Conservation (phyloP, 2,329 filamentous ascomycete genomes). For the Sordariomycetes sp. region DNA sequence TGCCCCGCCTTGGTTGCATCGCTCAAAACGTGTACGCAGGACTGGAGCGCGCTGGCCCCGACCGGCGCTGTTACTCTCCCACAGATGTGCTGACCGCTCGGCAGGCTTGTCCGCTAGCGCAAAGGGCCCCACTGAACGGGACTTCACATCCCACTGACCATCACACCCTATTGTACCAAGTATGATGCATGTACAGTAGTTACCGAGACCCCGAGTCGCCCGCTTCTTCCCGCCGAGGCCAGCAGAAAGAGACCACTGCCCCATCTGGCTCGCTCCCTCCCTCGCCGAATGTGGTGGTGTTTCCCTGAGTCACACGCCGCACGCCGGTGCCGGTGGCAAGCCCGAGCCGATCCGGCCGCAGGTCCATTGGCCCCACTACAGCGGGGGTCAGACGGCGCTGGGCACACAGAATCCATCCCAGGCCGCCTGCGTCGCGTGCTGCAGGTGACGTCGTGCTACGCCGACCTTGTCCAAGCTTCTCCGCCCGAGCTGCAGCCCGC, state of each 20-base stretch:
- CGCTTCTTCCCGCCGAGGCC: not conserved
- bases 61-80: not conserved
- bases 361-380: not conserved
- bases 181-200: not conserved
- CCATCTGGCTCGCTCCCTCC: too few relatives aligned
- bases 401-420: not conserved
- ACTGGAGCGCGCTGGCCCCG: not conserved
- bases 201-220: not conserved
- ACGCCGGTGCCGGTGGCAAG: not conserved
- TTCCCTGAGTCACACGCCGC: not conserved
- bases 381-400: not conserved
- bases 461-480: not conserved
- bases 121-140: not conserved
- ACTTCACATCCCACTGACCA: not conserved
- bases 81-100: not conserved
- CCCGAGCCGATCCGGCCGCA: not conserved
- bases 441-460: not conserved
- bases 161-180: not conserved
- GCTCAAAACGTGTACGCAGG: too few relatives aligned
- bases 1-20: too few relatives aligned
- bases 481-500: too few relatives aligned
- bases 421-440: not conserved
- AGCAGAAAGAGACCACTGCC: not conserved
- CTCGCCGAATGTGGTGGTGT: not conserved
- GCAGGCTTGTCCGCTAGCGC: not conserved